Conservation (phyloP, 139 green algal genomes). For the Gonium pectorale region DNA sequence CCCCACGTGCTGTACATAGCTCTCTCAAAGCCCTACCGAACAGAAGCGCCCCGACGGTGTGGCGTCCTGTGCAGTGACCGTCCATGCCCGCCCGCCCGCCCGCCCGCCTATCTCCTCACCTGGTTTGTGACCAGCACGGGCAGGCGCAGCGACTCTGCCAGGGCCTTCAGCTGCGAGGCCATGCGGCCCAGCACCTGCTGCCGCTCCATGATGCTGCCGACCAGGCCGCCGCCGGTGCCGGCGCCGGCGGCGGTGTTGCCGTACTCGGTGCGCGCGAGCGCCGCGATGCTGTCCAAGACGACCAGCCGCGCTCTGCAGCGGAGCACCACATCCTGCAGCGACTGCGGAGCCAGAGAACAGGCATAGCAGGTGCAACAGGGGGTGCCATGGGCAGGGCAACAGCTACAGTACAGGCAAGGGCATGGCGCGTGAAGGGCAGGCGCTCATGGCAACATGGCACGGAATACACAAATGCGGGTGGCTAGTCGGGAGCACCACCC, state of each 20-base stretch:
- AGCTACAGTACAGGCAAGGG: too few species aligned
- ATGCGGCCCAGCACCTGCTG: conserved; percentile 74
- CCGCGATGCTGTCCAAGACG: conserved; percentile 87
- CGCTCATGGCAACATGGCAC: too few species aligned
- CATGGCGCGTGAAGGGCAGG: too few species aligned
- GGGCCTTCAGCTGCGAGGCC: conserved; percentile 78
- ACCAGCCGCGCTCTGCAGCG: conserved; percentile 64
- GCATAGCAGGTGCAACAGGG: too few species aligned
- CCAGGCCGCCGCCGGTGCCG: background rate
- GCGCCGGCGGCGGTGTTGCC: conserved; percentile 14
- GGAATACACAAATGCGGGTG: too few species aligned
- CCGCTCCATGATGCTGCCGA: conserved; percentile 51
- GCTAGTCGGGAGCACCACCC: too few species aligned
- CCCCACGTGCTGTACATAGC: too few species aligned
- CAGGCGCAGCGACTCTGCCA: conserved; percentile 75
- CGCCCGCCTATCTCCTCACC: conserved; percentile 7
- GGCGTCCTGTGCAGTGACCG: too few species aligned
- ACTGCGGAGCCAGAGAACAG: conserved; percentile 3
- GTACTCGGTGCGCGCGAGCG: conserved; percentile 66
- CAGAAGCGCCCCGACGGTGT: too few species aligned
- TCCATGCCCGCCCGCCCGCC: too few species aligned
- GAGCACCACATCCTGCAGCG: conserved; percentile 21
- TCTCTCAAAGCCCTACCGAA: too few species aligned
- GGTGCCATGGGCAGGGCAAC: too few species aligned
- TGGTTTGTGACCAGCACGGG: conserved; percentile 65